Base-by-base conservation (phyloP, 2,329 filamentous ascomycete genomes). In the Stemphylium beticola region DNA sequence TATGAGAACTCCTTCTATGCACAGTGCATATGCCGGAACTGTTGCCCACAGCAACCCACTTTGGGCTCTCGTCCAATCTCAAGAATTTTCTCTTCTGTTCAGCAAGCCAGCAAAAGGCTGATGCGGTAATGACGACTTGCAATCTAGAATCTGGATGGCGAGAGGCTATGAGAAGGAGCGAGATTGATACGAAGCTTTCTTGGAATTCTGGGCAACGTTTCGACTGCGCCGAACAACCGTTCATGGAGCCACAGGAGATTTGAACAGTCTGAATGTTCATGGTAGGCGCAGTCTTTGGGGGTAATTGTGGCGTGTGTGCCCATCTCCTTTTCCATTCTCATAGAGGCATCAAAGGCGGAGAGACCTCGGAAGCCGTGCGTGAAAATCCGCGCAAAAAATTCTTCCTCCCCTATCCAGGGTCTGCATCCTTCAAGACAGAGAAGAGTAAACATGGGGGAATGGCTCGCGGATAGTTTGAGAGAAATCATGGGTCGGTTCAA, bases 211-310 rank as follows among this genome's bases (percentile, higher is more conserved):
- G 44, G 29, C 46, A 38, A 37, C 6, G 39, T 53, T 55, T 51
- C 22, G 50, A 55, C 48, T 53, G 45, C 51, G 53, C 54, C 48
- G 49, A 57, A 60, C 57, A 58, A 41, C 49, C 60, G 51, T 59
- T 54, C 49, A 46, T 45, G 49, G 48, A 47, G 57, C 50, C 36
- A 46, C 47, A 18, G 26, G 26, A 29, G 9, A 29, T 11, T 10
- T 2, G 10, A 29, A 29, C 9, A 29, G 9, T 11, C 26, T 9
- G 10, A 29, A 29, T 11, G 26, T 29, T 9, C 26, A 2, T 29
- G 26, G 7, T 10, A 1, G 10, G 10, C 8, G 26, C 8, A 29
- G 26, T 11, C 2, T 9, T 29, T 3, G 26, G 26, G 20, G n/a
- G 15, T 50, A 4, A 17, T 42, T 40, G 20, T 38, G 22, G 24